phyloP scores from a whole-genome alignment of 148 eudicot species.

The Agrostemma githago region DNA sequence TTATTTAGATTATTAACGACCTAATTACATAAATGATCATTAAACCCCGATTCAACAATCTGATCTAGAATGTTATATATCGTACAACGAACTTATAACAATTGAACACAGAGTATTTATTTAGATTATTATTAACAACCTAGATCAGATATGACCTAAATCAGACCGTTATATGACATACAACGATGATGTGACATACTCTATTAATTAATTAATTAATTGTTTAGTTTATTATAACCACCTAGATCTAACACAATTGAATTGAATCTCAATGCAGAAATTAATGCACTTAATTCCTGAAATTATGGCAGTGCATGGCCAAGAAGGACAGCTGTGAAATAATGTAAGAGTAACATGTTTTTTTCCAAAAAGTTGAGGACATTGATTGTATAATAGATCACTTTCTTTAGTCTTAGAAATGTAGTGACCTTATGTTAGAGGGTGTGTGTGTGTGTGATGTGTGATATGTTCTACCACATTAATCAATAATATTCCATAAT shows the following conservation, averaged over 20 bases:
- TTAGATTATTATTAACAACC: too few species aligned
- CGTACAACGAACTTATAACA: too few species aligned
- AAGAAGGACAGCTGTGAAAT: not conserved
- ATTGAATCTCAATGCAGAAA: not conserved
- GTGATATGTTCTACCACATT: not conserved
- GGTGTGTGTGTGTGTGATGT: slow-evolving; percentile 3
- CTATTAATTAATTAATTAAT: too few species aligned
- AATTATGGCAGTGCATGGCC: not conserved
- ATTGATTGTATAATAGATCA: not conserved
- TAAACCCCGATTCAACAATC: too few species aligned
- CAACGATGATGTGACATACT: too few species aligned
- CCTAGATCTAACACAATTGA: not conserved
- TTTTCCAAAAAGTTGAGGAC: not conserved
- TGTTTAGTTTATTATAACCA: not conserved
- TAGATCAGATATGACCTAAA: too few species aligned
- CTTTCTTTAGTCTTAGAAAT: not conserved
- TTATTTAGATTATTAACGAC: too few species aligned
- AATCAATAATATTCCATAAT: too few species aligned
- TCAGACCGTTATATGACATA: too few species aligned
- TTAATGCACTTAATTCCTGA: not conserved
- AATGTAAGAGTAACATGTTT: not conserved
- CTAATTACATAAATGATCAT: too few species aligned
- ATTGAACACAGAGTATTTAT: too few species aligned
- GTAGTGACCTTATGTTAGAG: not conserved
- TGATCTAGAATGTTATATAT: too few species aligned